Percentiles rank a stretch among this genome's conserved stretches.
Evolutionary conservation across 2,329 filamentous ascomycete genomes (phyloP).

Genomic region (Fusarium dlaminii): DNA sequence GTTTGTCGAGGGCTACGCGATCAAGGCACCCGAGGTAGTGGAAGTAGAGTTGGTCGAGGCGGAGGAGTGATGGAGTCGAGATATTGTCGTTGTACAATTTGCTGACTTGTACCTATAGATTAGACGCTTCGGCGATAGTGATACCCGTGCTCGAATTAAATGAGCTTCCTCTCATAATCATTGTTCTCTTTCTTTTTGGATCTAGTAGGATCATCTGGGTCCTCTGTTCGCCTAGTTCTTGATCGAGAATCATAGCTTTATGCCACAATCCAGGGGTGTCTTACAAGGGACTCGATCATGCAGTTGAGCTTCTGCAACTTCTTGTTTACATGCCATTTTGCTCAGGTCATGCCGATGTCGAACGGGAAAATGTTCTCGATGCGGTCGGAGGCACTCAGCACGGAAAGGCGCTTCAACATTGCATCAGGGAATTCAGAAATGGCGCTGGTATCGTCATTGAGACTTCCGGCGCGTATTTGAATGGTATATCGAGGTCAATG

Average conservation of each 20-base stretch:
- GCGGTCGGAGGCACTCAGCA: constrained; percentile 5
- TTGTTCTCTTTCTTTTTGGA: neutral
- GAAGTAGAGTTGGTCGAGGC: constrained; percentile 47
- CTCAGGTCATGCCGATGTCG: constrained; percentile 18
- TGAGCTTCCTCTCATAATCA: constrained; percentile 9
- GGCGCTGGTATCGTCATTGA: neutral
- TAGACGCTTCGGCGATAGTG: constrained; percentile 34
- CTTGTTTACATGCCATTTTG: neutral
- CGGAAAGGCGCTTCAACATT: neutral
- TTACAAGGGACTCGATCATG: neutral
- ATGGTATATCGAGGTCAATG: constrained; percentile 18
- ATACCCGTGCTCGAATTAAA: constrained; percentile 34
- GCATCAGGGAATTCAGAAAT: neutral
- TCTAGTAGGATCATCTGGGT: neutral
- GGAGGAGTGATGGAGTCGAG: constrained; percentile 15
- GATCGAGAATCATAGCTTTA: neutral
- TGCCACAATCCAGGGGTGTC: neutral
- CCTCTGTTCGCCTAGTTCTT: neutral
- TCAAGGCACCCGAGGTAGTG: constrained; percentile 51
- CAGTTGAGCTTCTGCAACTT: constrained; percentile 7
- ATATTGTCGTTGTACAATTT: neutral
- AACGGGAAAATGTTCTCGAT: neutral
- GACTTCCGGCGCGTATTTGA: neutral
- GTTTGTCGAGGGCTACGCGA: constrained; percentile 75
- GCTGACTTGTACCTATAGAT: constrained; percentile 12